Conservation (phyloP, 257 asterid species). For the Phtheirospermum japonicum region DNA sequence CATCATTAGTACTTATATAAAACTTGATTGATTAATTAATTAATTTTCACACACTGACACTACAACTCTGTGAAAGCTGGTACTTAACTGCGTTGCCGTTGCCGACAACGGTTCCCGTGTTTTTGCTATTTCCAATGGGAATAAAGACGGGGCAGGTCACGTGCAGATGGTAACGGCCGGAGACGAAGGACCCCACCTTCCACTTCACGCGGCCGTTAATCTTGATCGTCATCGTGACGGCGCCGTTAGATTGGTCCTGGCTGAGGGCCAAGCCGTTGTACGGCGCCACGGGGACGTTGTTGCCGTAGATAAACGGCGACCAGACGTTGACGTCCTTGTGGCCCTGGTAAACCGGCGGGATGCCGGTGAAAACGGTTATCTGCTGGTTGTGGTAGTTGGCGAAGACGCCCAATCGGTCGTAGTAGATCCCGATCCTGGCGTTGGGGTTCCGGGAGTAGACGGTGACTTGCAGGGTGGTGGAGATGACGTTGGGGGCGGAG, state of each 20-base stretch:
- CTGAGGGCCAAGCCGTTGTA: slow-evolving; percentile 56
- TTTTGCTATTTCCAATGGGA: background rate
- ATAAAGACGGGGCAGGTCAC: background rate
- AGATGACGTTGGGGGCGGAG: slow-evolving; percentile 72
- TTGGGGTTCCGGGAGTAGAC: slow-evolving; percentile 81
- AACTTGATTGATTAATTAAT: background rate
- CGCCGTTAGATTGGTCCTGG: slow-evolving; percentile 16
- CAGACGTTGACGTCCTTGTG: slow-evolving; percentile 72
- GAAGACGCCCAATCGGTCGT: slow-evolving; percentile 49
- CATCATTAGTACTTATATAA: background rate
- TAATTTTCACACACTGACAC: background rate
- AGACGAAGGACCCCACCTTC: background rate
- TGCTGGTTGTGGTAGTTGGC: slow-evolving; percentile 71
- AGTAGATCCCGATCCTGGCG: slow-evolving; percentile 58
- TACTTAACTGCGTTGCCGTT: background rate
- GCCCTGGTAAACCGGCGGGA: slow-evolving; percentile 78
- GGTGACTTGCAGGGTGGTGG: slow-evolving; percentile 75
- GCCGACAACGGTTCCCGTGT: background rate
- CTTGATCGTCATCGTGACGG: background rate
- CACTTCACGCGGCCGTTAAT: slow-evolving; percentile 7
- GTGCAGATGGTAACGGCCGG: background rate
- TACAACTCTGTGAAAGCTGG: background rate
- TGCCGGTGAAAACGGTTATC: slow-evolving; percentile 63
- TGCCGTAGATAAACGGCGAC: slow-evolving; percentile 76
- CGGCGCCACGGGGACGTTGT: slow-evolving; percentile 73